Conservation (phyloP, 2,329 filamentous ascomycete species). For the Colletotrichum paranaense region DNA sequence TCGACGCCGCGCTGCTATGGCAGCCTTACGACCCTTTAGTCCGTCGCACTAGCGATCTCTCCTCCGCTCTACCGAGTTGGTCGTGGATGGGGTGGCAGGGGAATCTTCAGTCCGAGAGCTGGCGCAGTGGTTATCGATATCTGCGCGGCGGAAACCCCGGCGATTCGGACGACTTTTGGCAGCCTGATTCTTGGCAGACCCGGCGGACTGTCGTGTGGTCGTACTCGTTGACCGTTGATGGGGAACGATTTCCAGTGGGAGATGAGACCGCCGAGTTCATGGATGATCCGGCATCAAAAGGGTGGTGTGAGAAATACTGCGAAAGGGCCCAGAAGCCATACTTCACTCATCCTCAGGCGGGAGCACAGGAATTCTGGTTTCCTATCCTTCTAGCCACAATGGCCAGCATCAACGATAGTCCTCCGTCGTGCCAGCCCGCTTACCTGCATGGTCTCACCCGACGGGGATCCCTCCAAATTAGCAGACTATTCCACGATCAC, state of each 20-base stretch:
- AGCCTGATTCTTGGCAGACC: background rate
- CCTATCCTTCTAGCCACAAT: background rate
- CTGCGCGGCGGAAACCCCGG: background rate
- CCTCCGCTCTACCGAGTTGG: background rate
- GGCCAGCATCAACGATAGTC: background rate
- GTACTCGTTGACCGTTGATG: background rate
- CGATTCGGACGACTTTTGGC: background rate
- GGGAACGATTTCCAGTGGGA: background rate
- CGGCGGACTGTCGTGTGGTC: background rate
- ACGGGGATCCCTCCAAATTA: background rate
- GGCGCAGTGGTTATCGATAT: background rate
- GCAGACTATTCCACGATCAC: background rate
- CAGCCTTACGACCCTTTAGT: background rate
- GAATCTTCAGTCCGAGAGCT: background rate
- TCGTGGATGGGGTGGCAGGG: constrained; percentile 2
- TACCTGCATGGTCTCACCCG: background rate
- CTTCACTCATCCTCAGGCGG: background rate
- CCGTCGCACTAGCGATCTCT: background rate
- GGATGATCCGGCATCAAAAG: background rate
- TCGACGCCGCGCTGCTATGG: background rate
- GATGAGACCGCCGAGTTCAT: background rate
- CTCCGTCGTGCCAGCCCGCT: no score
- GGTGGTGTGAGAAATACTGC: background rate
- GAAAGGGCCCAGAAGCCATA: background rate
- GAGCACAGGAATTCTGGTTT: background rate